Conservation (phyloP, 1,139 yeast species). For the Kurtzmaniella quercitrusa region DNA sequence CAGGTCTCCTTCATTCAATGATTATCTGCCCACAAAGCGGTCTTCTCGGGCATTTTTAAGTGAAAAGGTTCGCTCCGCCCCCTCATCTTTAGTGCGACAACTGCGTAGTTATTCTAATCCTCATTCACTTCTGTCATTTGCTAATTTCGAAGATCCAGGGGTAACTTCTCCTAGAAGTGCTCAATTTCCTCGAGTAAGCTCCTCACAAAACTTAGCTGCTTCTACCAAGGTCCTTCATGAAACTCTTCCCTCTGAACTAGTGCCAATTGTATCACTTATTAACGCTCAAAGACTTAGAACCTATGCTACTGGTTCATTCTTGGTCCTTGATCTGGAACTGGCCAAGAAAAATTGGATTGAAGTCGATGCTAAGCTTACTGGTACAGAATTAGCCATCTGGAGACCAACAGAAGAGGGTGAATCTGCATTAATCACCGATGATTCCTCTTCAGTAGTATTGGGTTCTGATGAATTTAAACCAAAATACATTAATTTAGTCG, state of each 20-base stretch:
- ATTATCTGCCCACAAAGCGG: not conserved
- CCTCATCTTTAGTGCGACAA: conserved; percentile 37
- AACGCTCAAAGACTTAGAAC: conserved; percentile 39
- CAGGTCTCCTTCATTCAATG: not conserved
- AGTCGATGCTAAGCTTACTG: conserved; percentile 45
- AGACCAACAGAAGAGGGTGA: conserved; percentile 25
- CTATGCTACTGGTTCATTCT: conserved; percentile 31
- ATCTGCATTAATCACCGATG: not conserved
- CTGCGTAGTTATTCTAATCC: conserved; percentile 28
- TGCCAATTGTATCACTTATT: conserved; percentile 39
- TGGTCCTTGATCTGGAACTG: conserved; percentile 17
- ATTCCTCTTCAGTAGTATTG: conserved; percentile 6
- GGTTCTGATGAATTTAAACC: conserved; percentile 37
- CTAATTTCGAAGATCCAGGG: conserved; percentile 12
- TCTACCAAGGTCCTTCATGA: conserved; percentile 23
- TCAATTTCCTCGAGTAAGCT: not conserved
- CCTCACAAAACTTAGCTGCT: conserved; percentile 11
- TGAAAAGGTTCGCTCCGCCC: conserved; percentile 31
- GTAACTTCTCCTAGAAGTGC: not conserved
- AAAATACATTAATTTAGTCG: conserved; percentile 47
- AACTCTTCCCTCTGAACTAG: conserved; percentile 33
- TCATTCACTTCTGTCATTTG: conserved; percentile 9
- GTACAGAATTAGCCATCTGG: conserved; percentile 51
- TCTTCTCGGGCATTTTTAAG: conserved; percentile 17
- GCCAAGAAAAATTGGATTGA: conserved; percentile 27